Base-by-base conservation (phyloP, 371 early-diverging fungal genomes). In the Chytridium lagenaria region DNA sequence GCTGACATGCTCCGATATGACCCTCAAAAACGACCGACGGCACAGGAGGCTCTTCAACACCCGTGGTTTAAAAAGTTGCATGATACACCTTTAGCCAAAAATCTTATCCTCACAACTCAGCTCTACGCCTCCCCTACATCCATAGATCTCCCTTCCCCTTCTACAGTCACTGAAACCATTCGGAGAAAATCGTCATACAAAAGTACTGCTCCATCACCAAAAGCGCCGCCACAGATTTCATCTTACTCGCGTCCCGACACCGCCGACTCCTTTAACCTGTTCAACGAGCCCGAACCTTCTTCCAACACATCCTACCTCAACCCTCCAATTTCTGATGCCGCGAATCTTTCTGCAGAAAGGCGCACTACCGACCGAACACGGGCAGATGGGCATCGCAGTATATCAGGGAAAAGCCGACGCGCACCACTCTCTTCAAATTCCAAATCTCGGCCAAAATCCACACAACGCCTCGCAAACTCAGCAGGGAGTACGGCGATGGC, bases 1-100 rank as follows among this genome's bases (percentile, higher is more conserved):
- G 85, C 85, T n/a, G 91, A 92, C 31, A 87, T 95, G 75, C 81
- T 99, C 12, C 86, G 87, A n/a, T 96, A 95, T 72, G 95, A 96
- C 71, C 98, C 99, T 22, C 82, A 84, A 31, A 74, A 84, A 39
- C 81, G 99, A 33, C 89, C 93, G 15, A 90, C 94, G 0, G 97
- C 98, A 1, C 78, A 84, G 10, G 85, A 87, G 51, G 86, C 92
- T 0, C 72, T 97, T 34, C 71, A 80, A 36, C 86, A 90, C 67
- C 78, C 83, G 0, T 94, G 93, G 86, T 95, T 96, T 78, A 76
- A 61, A 22, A 86, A 86, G 38, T 26, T 83, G 69, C 73, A 72
- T 74, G 72, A 72, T 28, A 72, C 72, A 22, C 30, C 50, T 1
- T 23, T 64, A 2, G 76, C 73, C 23, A 59, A 72, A 40, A 51